Evolutionary conservation across 495 filamentous ascomycete species (phyloP).

Genomic region (Chaetomium cochliodes): DNA sequence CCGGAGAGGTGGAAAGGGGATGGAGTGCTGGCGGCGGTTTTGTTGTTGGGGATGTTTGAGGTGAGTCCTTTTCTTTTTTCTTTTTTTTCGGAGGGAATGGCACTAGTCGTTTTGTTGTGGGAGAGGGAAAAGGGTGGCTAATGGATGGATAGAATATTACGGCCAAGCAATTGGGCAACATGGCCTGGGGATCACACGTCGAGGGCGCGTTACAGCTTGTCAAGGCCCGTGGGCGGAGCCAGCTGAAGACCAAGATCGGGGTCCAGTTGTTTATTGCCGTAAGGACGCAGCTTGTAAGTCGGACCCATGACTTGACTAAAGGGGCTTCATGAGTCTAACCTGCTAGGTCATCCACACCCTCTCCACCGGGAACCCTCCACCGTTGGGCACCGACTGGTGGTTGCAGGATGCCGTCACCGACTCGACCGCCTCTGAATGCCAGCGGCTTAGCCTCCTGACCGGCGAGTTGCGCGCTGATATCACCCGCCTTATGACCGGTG

Average conservation of each 20-base stretch:
- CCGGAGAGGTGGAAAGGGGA: conserved; percentile 47
- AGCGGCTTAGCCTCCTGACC: conserved; percentile 46
- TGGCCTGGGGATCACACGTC: conserved; percentile 55
- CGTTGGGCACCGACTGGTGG: conserved; percentile 56
- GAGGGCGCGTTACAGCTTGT: conserved; percentile 56
- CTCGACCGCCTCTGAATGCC: conserved; percentile 40
- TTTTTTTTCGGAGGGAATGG: neutral
- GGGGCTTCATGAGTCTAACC: neutral
- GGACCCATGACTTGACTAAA: neutral
- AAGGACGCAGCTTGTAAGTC: conserved; percentile 50
- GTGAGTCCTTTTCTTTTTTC: conserved; percentile 36
- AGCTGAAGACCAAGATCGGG: conserved; percentile 48
- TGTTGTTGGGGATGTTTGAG: conserved; percentile 66
- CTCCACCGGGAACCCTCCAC: conserved; percentile 44
- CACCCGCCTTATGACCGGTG: conserved; percentile 39
- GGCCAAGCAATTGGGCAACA: conserved; percentile 44
- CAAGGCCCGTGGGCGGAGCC: conserved; percentile 51
- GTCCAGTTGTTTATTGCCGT: conserved; percentile 53
- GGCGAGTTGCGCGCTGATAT: conserved; percentile 50
- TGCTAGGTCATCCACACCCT: conserved; percentile 48
- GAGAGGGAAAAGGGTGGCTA: neutral
- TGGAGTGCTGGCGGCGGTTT: conserved; percentile 58
- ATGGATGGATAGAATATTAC: conserved; percentile 49
- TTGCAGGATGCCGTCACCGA: conserved; percentile 43
- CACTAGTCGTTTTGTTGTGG: no score